Conservation (phyloP, 2,329 filamentous ascomycete genomes). For the Neurospora sp. region DNA sequence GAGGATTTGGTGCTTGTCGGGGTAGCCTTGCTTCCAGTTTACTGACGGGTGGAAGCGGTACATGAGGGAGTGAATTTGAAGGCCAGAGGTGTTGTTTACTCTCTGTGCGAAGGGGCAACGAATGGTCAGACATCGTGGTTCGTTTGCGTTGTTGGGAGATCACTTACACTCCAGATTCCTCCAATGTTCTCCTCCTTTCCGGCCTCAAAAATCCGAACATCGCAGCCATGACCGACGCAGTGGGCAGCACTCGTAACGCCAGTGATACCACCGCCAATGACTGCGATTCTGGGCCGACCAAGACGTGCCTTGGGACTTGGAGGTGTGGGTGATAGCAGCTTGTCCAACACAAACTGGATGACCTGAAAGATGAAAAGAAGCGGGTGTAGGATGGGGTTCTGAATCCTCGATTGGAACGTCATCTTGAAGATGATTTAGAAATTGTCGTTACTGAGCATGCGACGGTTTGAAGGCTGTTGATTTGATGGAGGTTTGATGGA, state of each 20-base stretch:
- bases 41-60: conserved; percentile 80
- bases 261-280: conserved; percentile 63
- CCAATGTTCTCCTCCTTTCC: conserved; percentile 56
- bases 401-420: conserved; percentile 22
- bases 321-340: conserved; percentile 58
- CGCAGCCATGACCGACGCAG: conserved; percentile 77
- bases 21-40: conserved; percentile 66
- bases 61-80: conserved; percentile 81
- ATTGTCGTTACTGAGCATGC: background rate
- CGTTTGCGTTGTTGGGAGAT: background rate
- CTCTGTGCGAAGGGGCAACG: conserved; percentile 32
- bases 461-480: background rate
- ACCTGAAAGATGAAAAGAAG: conserved; percentile 54
- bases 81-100: conserved; percentile 71
- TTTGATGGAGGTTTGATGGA: background rate
- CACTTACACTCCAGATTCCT: conserved; percentile 67
- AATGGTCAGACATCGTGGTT: background rate
- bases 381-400: conserved; percentile 38
- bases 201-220: conserved; percentile 69
- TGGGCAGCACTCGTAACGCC: conserved; percentile 72
- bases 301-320: conserved; percentile 48
- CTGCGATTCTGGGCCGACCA: conserved; percentile 54
- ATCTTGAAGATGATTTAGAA: conserved; percentile 15
- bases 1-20: conserved; percentile 64
- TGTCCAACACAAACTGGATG: conserved; percentile 52